phyloP scores from a whole-genome alignment of 106 monocot genomes.

The Apostasia shenzhenica region DNA sequence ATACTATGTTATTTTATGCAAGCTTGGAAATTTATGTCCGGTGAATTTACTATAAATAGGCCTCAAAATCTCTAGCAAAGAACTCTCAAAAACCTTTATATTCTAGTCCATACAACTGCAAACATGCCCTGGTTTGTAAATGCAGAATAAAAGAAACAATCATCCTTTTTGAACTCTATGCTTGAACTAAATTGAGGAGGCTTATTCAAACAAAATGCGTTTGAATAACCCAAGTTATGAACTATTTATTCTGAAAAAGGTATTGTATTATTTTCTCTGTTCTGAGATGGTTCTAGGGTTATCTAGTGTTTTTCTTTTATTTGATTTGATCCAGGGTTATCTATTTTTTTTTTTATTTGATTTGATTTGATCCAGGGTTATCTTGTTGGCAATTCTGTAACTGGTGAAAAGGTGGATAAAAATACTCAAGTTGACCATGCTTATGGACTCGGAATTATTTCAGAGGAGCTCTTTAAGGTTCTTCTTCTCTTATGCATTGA shows the following conservation, averaged over 20 bases:
- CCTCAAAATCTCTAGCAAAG: no score
- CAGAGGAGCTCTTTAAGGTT: slow-evolving; percentile 1
- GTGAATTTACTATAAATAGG: no score
- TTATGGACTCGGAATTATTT: slow-evolving; percentile 6
- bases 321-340: background rate
- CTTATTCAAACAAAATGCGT: no score
- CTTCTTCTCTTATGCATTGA: background rate
- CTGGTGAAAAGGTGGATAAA: background rate
- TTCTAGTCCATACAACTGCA: background rate
- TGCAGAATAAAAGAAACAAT: background rate
- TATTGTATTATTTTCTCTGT: background rate
- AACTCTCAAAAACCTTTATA: no score
- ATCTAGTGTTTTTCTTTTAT: background rate
- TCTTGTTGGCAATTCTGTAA: slow-evolving; percentile 4
- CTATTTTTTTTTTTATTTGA: background rate
- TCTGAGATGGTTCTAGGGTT: slow-evolving; percentile 2
- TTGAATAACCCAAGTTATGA: background rate
- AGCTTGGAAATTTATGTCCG: no score
- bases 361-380: background rate
- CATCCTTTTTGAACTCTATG: background rate
- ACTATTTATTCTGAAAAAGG: background rate
- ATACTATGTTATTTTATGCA: no score
- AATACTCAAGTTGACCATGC: slow-evolving; percentile 3
- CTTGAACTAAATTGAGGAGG: background rate
- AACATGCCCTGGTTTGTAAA: background rate